Evolutionary conservation across 2,329 filamentous ascomycete genomes (phyloP).

Genomic region (Aureobasidium sp.): DNA sequence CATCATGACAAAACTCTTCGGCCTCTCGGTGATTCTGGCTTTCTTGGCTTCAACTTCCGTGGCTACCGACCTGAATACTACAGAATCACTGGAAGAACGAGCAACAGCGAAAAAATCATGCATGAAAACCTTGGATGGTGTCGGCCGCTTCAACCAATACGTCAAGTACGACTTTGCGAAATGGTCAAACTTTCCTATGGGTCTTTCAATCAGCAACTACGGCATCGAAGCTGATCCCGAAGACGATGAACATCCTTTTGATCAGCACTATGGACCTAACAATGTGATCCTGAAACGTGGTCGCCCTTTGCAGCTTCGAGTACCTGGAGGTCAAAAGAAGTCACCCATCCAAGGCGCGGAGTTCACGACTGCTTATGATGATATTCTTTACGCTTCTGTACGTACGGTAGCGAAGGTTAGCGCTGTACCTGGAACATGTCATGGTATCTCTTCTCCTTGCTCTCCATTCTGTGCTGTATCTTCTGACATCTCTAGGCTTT

Average conservation of each 20-base stretch:
- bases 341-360: conserved; percentile 53
- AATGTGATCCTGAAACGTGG: conserved; percentile 3
- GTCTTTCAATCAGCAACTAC: background rate
- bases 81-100: background rate
- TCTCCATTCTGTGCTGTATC: background rate
- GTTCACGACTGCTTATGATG: conserved; percentile 64
- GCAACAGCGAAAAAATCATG: conserved; percentile 13
- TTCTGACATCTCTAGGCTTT: conserved; percentile 52
- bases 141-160: conserved; percentile 16
- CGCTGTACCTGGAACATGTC: conserved; percentile 71
- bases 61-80: background rate
- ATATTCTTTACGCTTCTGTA: conserved; percentile 77
- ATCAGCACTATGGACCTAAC: background rate
- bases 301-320: background rate
- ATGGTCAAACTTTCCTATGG: background rate
- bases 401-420: conserved; percentile 74
- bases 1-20: background rate
- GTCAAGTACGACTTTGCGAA: conserved; percentile 17
- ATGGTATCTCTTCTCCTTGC: conserved; percentile 38
- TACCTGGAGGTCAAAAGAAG: conserved; percentile 4
- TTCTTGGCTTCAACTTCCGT: background rate
- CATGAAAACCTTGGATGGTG: background rate
- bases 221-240: background rate
- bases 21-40: background rate
- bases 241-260: conserved; percentile 15